These are phyloP conservation scores for Saturnispora serradocipensis DNA, from an alignment of 805 yeast genomes.

Conservation along the genomic window DNA sequence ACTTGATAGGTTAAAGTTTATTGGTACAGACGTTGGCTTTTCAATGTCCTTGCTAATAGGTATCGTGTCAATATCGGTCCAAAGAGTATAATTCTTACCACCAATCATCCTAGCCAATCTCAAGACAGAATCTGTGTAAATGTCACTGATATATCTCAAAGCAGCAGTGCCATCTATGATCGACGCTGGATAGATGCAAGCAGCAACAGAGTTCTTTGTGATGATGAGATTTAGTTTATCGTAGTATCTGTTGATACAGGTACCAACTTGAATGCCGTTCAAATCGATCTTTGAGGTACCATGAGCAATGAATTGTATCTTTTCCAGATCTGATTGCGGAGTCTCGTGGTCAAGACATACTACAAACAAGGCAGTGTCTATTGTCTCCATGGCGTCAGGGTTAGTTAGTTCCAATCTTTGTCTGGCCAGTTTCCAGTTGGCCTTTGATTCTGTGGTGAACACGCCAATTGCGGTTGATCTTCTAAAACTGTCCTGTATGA, in stretches of 20 bases:
- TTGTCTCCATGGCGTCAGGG: constrained; percentile 26
- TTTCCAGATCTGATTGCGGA: constrained; percentile 39
- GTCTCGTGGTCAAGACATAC: constrained; percentile 41
- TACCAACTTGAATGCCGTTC: constrained; percentile 43
- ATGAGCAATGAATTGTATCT: constrained; percentile 41
- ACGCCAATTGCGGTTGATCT: constrained; percentile 38
- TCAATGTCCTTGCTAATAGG: constrained; percentile 23
- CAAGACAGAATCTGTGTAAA: constrained; percentile 48
- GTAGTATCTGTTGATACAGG: constrained; percentile 52
- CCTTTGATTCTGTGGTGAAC: constrained; percentile 44
- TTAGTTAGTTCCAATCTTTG: constrained; percentile 33
- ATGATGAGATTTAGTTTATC: constrained; percentile 48
- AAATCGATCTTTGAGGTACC: constrained; percentile 39
- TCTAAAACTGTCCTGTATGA: constrained; percentile 35
- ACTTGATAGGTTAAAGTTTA: constrained; percentile 32
- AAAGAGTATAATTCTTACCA: constrained; percentile 46
- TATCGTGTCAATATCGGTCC: constrained; percentile 35
- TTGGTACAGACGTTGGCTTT: constrained; percentile 30
- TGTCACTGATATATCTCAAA: constrained; percentile 45
- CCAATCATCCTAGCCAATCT: constrained; percentile 50
- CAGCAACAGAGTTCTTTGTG: constrained; percentile 48
- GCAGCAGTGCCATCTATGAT: constrained; percentile 53
- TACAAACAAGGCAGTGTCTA: constrained; percentile 45
- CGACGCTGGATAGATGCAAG: constrained; percentile 50
- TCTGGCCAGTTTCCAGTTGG: constrained; percentile 41